These are phyloP conservation scores for Ramaria rubella DNA, from an alignment of 768 basidiomycete genomes.

Conservation along the genomic window DNA sequence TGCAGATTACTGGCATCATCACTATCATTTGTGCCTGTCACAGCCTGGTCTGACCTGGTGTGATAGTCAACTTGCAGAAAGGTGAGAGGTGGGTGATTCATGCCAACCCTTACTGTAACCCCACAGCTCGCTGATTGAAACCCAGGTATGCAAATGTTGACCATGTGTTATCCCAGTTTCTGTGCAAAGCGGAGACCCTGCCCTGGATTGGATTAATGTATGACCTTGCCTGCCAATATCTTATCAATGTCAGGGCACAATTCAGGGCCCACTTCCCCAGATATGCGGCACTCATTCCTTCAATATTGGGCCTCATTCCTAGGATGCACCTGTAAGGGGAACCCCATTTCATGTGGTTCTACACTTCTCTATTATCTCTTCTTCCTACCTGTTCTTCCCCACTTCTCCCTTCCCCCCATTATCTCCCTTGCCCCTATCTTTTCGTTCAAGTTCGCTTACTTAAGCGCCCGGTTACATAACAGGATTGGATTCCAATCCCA, in stretches of 20 bases:
- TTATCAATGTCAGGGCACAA: not conserved
- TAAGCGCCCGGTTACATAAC: too few relatives aligned
- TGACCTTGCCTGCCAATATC: constrained; percentile 4
- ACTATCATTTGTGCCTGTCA: constrained; percentile 13
- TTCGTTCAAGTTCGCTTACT: too few relatives aligned
- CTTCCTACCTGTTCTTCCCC: too few relatives aligned
- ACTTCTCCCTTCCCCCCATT: too few relatives aligned
- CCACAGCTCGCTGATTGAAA: not conserved
- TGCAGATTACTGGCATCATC: constrained; percentile 13
- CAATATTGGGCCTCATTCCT: constrained; percentile 15
- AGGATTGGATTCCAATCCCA: too few relatives aligned
- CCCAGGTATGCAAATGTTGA: not conserved
- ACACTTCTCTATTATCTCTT: too few relatives aligned
- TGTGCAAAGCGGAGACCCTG: not conserved
- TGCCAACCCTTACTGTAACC: not conserved
- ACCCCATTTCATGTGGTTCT: too few relatives aligned
- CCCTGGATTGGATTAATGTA: not conserved
- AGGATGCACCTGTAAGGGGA: not conserved
- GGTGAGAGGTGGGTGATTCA: constrained; percentile 27
- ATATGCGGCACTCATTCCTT: not conserved
- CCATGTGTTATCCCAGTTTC: not conserved
- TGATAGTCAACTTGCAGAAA: constrained; percentile 23
- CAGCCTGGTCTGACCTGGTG: constrained; percentile 12
- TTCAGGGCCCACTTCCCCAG: constrained; percentile 9
- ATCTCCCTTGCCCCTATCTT: too few relatives aligned